Conservation (phyloP, 2,329 filamentous ascomycete genomes). For the Colletotrichum agaves region DNA sequence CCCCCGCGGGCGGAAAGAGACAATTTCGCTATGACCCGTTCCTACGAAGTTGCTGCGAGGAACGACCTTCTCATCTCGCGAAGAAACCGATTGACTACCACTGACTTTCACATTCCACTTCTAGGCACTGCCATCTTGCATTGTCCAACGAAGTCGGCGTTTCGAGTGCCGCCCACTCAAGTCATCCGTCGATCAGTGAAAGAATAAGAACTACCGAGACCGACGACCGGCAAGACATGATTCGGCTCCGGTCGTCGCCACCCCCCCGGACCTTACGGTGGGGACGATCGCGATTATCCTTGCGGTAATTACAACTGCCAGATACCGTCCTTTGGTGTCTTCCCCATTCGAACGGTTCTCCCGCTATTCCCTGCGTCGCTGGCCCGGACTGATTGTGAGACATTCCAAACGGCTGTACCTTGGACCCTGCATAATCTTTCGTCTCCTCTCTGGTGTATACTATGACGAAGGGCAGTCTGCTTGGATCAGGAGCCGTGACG, state of each 20-base stretch:
- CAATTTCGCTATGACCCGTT: too few relatives aligned
- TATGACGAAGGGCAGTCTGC: too few relatives aligned
- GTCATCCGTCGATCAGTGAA: background rate
- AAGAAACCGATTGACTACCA: background rate
- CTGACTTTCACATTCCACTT: background rate
- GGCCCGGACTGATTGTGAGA: background rate
- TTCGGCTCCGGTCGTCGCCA: background rate
- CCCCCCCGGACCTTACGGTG: too few relatives aligned
- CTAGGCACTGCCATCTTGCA: constrained; percentile 1
- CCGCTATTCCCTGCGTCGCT: too few relatives aligned
- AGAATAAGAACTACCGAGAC: background rate
- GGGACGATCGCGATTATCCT: background rate
- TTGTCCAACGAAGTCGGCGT: background rate
- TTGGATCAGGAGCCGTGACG: too few relatives aligned
- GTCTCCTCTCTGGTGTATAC: background rate
- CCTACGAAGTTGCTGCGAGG: too few relatives aligned
- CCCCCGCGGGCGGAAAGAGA: too few relatives aligned
- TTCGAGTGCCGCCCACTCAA: background rate
- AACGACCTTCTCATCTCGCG: too few relatives aligned
- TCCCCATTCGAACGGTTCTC: background rate
- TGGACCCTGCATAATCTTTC: background rate
- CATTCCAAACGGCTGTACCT: background rate
- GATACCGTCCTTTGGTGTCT: background rate
- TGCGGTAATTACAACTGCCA: background rate
- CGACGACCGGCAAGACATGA: background rate